Base-by-base conservation (phyloP, 306 rosid genomes). In the Vigna nakashimae region DNA sequence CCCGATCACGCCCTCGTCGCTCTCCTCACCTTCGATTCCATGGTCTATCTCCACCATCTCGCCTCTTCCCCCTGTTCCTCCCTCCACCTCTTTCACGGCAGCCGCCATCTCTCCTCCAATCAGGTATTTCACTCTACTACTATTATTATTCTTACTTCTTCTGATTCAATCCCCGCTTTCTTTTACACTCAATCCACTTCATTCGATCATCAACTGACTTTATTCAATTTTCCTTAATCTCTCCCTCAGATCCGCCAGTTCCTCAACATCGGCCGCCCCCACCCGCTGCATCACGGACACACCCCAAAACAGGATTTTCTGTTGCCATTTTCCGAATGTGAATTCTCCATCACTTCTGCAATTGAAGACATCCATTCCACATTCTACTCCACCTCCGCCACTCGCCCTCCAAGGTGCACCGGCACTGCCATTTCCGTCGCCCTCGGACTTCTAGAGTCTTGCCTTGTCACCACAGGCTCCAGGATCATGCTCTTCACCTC, bases 401-500 rank as follows among this genome's bases (percentile, higher is more conserved):
- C 74, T 67, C 98, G 98, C 60, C 90, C 88, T 42, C 80, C 40
- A 15, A 90, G 98, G 86, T 83, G 86, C 79, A 92, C 94, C 0
- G 97, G 98, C 34, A 82, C 96, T 60, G 98, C 98, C 34, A 83
- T 94, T 60, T 90, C 91, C 65, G 88, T 84, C 65, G 95, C 98
- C n/a, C 82, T 90, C 46, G 98, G 89, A 67, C 89, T 93, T 79
- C 73, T 93, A 7, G 97, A 93, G 87, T 90, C 85, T 79, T 93
- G 88, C 84, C 75, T 56, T 0, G 59, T 73, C 15, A 93, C 76
- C 71, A 77, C 91, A 1, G 98, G 98, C 65, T 90, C 97, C 16
- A 88, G 98, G 69, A 82, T 93, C 76, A 86, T 93, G 97, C 86
- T 93, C 77, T 93, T 93, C 86, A 89, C 92, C 57, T 88, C 97